Base-by-base conservation (phyloP, 1,284 basidiomycete genomes). In the Phaffia rhodozyma region DNA sequence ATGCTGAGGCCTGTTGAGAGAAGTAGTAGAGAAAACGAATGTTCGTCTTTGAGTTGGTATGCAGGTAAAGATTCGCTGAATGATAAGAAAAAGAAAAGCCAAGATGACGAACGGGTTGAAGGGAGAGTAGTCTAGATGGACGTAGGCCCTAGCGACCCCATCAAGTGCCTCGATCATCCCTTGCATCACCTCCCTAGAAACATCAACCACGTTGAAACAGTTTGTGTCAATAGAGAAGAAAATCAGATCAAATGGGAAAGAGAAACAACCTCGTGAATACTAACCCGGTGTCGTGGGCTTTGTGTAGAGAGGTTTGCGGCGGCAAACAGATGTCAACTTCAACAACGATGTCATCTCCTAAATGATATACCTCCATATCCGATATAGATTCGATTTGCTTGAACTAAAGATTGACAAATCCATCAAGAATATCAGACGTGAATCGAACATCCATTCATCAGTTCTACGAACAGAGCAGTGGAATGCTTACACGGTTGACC, bases 241-340 rank as follows among this genome's bases (percentile, higher is more conserved):
- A 29, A 34, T 3, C 5, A 21, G 27, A 29, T 18, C 25, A 23
- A 50, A 18, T 9, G 27, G 4, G 1, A 38, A 7, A 32, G 23
- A 21, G 25, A 25, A 52, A 20, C 9, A n/a, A 20, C n/a, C 16
- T 7, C 5, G 38, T 43, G 2, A 16, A 43, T 16, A 32, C 51
- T 27, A 25, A 49, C 49, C 77, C 77, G 0, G 78, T 66, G 67
- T 79, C 75, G 66, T 79, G 78, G 9, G 77, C 77, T 56, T 73
- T 73, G 47, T 77, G 77, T 7, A 79, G 68, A 0, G 74, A 71
- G 16, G 75, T 78, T 1, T 73, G 67, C 21, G 70, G 66, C 0
- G 78, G 78, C 2, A 80, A 70, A 53, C 79, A 62, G 16, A 64
- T 62, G 43, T 71, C 71, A 48, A 71, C 69, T 62, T 80, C 78